Percentiles rank a stretch among this genome's conserved stretches.
These are phyloP conservation scores for Ascodesmis nigricans DNA, from an alignment of 495 filamentous ascomycete species.

Conservation along the genomic window DNA sequence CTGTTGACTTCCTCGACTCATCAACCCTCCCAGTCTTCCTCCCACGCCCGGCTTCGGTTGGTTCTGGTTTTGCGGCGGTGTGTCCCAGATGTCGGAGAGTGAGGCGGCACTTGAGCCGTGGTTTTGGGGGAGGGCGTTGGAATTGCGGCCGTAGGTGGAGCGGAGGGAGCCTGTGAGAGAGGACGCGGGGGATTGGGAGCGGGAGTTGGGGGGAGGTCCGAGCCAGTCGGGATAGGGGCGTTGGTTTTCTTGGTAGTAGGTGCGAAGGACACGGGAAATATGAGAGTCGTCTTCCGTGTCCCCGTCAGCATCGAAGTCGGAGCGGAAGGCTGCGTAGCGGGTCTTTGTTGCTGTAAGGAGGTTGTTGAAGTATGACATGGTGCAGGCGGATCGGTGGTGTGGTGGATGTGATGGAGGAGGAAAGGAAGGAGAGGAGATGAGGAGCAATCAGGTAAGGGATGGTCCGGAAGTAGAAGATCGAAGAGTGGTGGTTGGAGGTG, in stretches of 20 bases:
- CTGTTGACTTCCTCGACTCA: constrained; percentile 9
- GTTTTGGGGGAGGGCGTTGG: constrained; percentile 16
- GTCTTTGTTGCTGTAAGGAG: constrained; percentile 21
- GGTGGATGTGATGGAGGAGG: no score
- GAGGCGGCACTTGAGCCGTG: constrained; percentile 27
- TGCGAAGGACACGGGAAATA: constrained; percentile 81
- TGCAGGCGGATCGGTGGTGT: no score
- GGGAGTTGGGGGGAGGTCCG: constrained; percentile 32
- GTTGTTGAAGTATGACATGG: constrained; percentile 20
- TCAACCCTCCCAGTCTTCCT: no score
- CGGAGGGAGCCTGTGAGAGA: constrained; percentile 29
- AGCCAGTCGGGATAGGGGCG: constrained; percentile 73
- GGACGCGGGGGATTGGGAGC: constrained; percentile 30
- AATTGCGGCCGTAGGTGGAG: constrained; percentile 28
- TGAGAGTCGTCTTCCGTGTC: constrained; percentile 91
- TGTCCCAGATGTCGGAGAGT: constrained; percentile 73
- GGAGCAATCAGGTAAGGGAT: no score
- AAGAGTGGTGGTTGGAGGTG: no score
- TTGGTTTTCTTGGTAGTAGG: constrained; percentile 71
- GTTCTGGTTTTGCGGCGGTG: constrained; percentile 26
- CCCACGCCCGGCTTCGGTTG: constrained; percentile 34
- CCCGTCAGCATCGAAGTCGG: constrained; percentile 45
- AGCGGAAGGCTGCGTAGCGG: constrained; percentile 19
- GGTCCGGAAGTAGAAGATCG: no score
- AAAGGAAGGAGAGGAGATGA: no score